A percentile compares a stretch with the other conserved stretches of the same genome.
phyloP scores from a whole-genome alignment of 441 rosid genomes.

The Biscutella auriculata region DNA sequence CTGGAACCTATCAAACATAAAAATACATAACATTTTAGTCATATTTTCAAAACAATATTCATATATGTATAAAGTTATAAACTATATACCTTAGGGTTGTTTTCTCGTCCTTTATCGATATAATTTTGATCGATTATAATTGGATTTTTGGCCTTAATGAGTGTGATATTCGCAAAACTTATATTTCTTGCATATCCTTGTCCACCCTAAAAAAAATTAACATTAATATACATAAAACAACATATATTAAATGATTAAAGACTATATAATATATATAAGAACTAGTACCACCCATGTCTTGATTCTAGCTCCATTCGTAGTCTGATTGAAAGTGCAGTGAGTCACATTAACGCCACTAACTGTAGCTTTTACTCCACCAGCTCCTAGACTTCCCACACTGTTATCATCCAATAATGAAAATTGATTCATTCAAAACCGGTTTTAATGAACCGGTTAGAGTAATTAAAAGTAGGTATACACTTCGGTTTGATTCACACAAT shows the following conservation, averaged over 20 bases:
- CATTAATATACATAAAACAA: too few species aligned
- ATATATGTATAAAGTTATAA: background rate
- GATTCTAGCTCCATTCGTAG: slow-evolving; percentile 23
- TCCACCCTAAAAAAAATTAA: slow-evolving; percentile 8
- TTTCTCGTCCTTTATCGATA: background rate
- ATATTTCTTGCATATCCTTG: slow-evolving; percentile 20
- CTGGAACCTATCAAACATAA: background rate
- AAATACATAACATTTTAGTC: background rate
- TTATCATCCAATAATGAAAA: too few species aligned
- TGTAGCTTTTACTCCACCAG: background rate
- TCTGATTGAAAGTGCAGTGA: slow-evolving; percentile 16
- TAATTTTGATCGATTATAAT: slow-evolving; percentile 20
- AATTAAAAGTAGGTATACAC: too few species aligned
- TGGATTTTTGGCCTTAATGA: slow-evolving; percentile 13
- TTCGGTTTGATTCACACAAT: too few species aligned
- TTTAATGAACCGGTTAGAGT: too few species aligned
- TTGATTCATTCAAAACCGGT: too few species aligned
- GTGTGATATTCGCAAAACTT: slow-evolving; percentile 12
- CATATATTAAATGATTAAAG: background rate
- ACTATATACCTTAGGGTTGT: too few species aligned
- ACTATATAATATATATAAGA: too few species aligned
- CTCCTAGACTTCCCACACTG: slow-evolving; percentile 23
- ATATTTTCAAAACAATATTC: background rate
- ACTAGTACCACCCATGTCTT: slow-evolving; percentile 23
- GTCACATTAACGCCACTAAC: slow-evolving; percentile 14